Percentiles rank a stretch among this genome's conserved stretches.
Evolutionary conservation across 805 yeast species (phyloP).

Genomic region (Pichia insulana): DNA sequence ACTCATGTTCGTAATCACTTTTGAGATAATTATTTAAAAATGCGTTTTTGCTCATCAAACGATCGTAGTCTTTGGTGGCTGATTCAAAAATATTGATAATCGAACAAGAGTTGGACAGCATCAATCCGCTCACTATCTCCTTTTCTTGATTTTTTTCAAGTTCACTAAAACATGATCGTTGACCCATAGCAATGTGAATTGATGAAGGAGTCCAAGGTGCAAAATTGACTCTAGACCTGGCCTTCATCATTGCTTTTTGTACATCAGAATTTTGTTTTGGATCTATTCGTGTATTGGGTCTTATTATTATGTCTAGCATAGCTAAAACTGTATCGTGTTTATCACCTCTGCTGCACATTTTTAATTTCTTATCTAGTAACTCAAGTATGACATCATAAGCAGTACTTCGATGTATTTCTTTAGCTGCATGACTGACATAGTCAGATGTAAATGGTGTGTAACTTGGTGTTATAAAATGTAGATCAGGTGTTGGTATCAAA

Average conservation of each 20-base stretch:
- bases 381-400: slow-evolving; percentile 83
- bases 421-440: slow-evolving; percentile 34
- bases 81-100: slow-evolving; percentile 58
- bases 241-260: slow-evolving; percentile 46
- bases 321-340: slow-evolving; percentile 46
- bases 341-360: slow-evolving; percentile 49
- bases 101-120: slow-evolving; percentile 76
- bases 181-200: slow-evolving; percentile 69
- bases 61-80: slow-evolving; percentile 69
- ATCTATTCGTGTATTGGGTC: slow-evolving; percentile 24
- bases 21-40: slow-evolving; percentile 69
- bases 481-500: slow-evolving; percentile 75
- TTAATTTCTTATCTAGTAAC: slow-evolving; percentile 65
- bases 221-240: slow-evolving; percentile 61
- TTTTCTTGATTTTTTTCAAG: slow-evolving; percentile 22
- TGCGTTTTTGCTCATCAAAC: slow-evolving; percentile 70
- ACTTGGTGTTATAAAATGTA: slow-evolving; percentile 67
- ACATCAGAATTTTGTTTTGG: slow-evolving; percentile 24
- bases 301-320: slow-evolving; percentile 62
- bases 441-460: slow-evolving; percentile 71
- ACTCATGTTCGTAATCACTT: slow-evolving; percentile 35
- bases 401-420: slow-evolving; percentile 55
- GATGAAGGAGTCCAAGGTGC: slow-evolving; percentile 83
- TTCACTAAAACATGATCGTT: slow-evolving; percentile 52
- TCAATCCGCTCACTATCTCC: slow-evolving; percentile 62